Conservation (phyloP, 2,329 filamentous ascomycete genomes). For the Phoma sp. region DNA sequence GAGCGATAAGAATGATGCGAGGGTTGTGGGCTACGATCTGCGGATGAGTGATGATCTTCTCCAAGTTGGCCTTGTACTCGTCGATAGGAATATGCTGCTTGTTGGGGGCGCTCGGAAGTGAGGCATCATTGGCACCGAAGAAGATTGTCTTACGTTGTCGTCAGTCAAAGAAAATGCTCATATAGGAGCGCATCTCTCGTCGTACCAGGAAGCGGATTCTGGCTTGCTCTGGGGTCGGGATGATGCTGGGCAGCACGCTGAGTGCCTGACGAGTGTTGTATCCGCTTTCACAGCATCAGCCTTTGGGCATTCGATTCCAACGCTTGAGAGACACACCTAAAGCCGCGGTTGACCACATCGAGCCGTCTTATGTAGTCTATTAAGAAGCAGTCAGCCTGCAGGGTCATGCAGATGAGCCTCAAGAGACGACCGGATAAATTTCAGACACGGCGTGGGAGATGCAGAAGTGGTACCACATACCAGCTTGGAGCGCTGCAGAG, state of each 20-base stretch:
- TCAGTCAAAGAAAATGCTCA: slow-evolving; percentile 11
- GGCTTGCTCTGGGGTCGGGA: slow-evolving; percentile 68
- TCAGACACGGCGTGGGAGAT: neutral
- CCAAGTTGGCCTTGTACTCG: slow-evolving; percentile 75
- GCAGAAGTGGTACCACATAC: slow-evolving; percentile 54
- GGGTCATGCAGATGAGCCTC: slow-evolving; percentile 5
- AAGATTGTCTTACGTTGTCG: slow-evolving; percentile 68
- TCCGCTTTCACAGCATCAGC: slow-evolving; percentile 58
- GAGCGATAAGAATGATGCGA: slow-evolving; percentile 77
- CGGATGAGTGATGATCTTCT: slow-evolving; percentile 74
- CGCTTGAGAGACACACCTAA: slow-evolving; percentile 57
- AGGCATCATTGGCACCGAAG: slow-evolving; percentile 90
- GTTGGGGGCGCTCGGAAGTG: slow-evolving; percentile 66
- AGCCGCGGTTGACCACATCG: slow-evolving; percentile 87
- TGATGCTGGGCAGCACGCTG: slow-evolving; percentile 70
- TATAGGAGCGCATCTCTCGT: no score
- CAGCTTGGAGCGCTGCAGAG: slow-evolving; percentile 71
- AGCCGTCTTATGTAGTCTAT: slow-evolving; percentile 76
- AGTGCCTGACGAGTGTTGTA: slow-evolving; percentile 83
- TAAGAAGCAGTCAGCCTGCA: slow-evolving; percentile 9
- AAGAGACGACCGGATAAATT: neutral
- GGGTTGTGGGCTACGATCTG: slow-evolving; percentile 72
- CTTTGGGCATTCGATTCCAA: no score
- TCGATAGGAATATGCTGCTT: slow-evolving; percentile 80
- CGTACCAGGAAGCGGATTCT: slow-evolving; percentile 71